Conservation (phyloP, 192 early-diverging fungal species). For the Backusella westeae region DNA sequence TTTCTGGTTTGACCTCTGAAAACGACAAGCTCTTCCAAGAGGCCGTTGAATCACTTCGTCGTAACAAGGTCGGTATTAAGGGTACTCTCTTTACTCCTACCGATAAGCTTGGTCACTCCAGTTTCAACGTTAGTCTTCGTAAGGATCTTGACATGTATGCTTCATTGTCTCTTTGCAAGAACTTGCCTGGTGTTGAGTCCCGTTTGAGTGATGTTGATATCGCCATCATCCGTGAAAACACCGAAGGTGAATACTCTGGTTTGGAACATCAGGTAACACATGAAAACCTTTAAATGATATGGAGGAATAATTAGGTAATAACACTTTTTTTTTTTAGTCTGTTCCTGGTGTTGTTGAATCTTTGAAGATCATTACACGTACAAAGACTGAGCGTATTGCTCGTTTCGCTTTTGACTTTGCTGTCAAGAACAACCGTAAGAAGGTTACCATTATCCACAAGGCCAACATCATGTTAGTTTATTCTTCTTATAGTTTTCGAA, state of each 20-base stretch:
- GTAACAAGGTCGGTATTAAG: slow-evolving; percentile 98
- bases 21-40: slow-evolving; percentile 85
- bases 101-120: slow-evolving; percentile 67
- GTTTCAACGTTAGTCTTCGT: slow-evolving; percentile 93
- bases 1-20: slow-evolving; percentile 86
- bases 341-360: slow-evolving; percentile 98
- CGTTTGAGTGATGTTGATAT: slow-evolving; percentile 95
- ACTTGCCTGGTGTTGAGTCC: slow-evolving; percentile 82
- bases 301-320: not conserved
- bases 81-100: slow-evolving; percentile 91
- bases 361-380: slow-evolving; percentile 94
- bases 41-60: slow-evolving; percentile 84
- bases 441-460: slow-evolving; percentile 99
- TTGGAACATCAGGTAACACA: slow-evolving; percentile 85
- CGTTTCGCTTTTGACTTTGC: slow-evolving; percentile 99
- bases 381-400: slow-evolving; percentile 99
- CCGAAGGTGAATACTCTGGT: slow-evolving; percentile 99
- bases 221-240: slow-evolving; percentile 99
- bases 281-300: not conserved
- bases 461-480: slow-evolving; percentile 95
- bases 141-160: slow-evolving; percentile 99
- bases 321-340: slow-evolving; percentile 51
- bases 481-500: not conserved
- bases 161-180: slow-evolving; percentile 88
- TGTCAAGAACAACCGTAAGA: slow-evolving; percentile 95